These are phyloP conservation scores for Podaxis sp. DNA, from an alignment of 768 basidiomycete species.

Conservation along the genomic window DNA sequence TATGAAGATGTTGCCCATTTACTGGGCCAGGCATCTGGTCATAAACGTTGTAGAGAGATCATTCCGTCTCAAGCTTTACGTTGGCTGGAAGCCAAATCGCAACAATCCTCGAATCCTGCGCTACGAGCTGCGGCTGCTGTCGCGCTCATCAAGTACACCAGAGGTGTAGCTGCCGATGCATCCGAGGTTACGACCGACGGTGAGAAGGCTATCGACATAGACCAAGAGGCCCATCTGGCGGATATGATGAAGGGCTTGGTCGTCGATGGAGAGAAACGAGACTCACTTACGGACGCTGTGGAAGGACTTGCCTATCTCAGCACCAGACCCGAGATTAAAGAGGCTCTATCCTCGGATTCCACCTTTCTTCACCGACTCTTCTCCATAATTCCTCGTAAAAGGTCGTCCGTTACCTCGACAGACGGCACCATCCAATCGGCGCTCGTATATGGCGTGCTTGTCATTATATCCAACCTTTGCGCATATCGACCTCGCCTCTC, in stretches of 20 bases:
- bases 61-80: constrained; percentile 54
- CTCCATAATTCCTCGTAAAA: constrained; percentile 53
- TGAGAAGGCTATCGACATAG: constrained; percentile 20
- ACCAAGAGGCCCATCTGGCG: constrained; percentile 45
- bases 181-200: constrained; percentile 27
- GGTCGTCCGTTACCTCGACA: constrained; percentile 23
- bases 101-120: constrained; percentile 40
- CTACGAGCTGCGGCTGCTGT: constrained; percentile 67
- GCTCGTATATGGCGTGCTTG: constrained; percentile 74
- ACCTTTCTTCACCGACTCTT: constrained; percentile 59
- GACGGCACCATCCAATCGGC: constrained; percentile 41
- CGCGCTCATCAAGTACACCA: constrained; percentile 76
- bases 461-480: constrained; percentile 75
- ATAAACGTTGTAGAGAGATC: constrained; percentile 66
- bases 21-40: constrained; percentile 72
- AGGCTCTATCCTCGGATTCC: constrained; percentile 52
- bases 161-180: constrained; percentile 51
- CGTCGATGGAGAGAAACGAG: constrained; percentile 34
- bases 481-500: constrained; percentile 68
- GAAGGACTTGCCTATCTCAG: constrained; percentile 89
- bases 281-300: constrained; percentile 61
- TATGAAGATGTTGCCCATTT: constrained; percentile 68
- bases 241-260: constrained; percentile 59
- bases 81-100: constrained; percentile 69
- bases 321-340: constrained; percentile 60